Evolutionary conservation across 1,139 yeast species (phyloP).

Genomic region (Saccharomyces pastorianus): DNA sequence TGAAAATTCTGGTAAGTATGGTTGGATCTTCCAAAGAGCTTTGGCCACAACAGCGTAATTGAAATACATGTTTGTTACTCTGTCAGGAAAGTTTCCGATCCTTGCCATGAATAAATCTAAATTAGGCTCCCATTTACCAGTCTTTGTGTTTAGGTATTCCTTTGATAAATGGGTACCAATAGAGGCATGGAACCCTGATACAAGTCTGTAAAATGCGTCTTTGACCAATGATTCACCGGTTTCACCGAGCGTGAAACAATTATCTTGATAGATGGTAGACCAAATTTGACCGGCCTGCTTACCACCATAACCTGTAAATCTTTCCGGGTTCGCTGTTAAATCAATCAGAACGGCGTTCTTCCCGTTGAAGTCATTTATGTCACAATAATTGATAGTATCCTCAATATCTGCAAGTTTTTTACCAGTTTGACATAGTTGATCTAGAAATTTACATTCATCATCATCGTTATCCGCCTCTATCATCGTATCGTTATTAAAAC

Average conservation of each 20-base stretch:
- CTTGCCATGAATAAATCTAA: slow-evolving; percentile 75
- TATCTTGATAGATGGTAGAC: slow-evolving; percentile 86
- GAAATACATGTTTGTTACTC: slow-evolving; percentile 83
- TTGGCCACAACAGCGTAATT: slow-evolving; percentile 84
- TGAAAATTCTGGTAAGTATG: slow-evolving; percentile 41
- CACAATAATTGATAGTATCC: slow-evolving; percentile 41
- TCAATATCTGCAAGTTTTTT: slow-evolving; percentile 10
- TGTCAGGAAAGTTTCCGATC: slow-evolving; percentile 83
- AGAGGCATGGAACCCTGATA: slow-evolving; percentile 93
- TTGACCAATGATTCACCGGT: slow-evolving; percentile 66
- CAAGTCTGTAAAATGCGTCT: slow-evolving; percentile 73
- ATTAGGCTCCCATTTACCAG: slow-evolving; percentile 80
- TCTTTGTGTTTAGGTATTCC: slow-evolving; percentile 65
- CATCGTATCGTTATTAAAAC: slow-evolving; percentile 41
- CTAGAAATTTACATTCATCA: slow-evolving; percentile 32
- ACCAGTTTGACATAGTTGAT: slow-evolving; percentile 23
- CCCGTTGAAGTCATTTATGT: slow-evolving; percentile 34
- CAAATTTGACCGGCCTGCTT: slow-evolving; percentile 86
- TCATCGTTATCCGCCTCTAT: slow-evolving; percentile 27
- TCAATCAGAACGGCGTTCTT: slow-evolving; percentile 71
- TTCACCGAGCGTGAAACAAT: slow-evolving; percentile 60
- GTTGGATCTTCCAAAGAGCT: slow-evolving; percentile 59
- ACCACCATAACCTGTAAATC: slow-evolving; percentile 95
- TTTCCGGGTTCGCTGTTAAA: slow-evolving; percentile 80
- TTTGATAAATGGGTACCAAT: slow-evolving; percentile 89